phyloP scores from a whole-genome alignment of 306 rosid genomes.

The Castanopsis chinensis region DNA sequence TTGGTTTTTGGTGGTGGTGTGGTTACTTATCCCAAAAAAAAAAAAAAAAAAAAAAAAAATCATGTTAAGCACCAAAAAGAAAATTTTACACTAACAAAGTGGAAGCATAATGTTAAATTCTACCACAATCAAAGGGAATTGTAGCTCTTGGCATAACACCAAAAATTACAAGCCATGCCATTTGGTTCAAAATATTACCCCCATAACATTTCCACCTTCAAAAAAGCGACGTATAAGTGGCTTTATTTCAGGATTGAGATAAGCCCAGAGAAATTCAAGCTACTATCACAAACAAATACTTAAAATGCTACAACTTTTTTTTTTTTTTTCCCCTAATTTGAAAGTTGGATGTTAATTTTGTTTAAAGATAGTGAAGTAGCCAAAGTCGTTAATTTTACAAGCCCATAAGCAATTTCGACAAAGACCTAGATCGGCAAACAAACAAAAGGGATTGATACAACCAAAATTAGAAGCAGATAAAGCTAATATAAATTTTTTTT shows the following conservation, averaged over 20 bases:
- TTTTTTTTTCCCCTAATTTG: background rate
- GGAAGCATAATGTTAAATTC: slow-evolving; percentile 1
- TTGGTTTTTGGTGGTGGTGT: too few species aligned
- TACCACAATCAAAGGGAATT: background rate
- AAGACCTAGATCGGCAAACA: background rate
- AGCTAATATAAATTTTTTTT: background rate
- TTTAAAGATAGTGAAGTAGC: background rate
- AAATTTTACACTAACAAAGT: slow-evolving; percentile 12
- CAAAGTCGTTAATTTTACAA: background rate
- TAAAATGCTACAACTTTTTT: background rate
- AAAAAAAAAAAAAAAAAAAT: background rate
- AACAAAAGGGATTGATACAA: background rate
- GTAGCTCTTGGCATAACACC: background rate
- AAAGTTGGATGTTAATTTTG: background rate
- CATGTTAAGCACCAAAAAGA: background rate
- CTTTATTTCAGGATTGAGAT: background rate
- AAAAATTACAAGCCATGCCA: background rate
- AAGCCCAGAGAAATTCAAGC: background rate
- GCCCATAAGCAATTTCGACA: background rate
- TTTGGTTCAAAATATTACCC: background rate
- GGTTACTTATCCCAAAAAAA: too few species aligned
- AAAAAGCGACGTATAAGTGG: background rate
- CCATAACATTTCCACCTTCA: background rate
- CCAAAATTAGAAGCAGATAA: background rate
- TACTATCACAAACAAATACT: background rate